These are phyloP conservation scores for Brassica incana DNA, from an alignment of 345 rosid genomes.

Conservation along the genomic window DNA sequence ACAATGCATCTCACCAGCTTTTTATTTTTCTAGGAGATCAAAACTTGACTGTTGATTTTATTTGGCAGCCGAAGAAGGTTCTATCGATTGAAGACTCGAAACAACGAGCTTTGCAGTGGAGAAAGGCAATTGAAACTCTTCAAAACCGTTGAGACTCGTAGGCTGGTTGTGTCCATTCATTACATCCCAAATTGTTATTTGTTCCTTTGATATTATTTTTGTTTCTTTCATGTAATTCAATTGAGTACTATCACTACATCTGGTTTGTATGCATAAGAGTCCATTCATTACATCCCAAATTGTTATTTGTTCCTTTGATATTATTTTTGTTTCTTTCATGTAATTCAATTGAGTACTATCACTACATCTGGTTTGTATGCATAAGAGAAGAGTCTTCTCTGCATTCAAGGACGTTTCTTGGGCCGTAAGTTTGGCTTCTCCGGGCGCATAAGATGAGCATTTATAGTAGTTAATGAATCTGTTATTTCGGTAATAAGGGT, in stretches of 20 bases:
- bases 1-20: not conserved
- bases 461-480: not conserved
- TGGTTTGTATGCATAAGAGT: conserved; percentile 15
- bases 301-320: not conserved
- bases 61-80: conserved; percentile 88
- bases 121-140: conserved; percentile 87
- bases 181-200: not conserved
- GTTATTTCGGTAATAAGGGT: not conserved
- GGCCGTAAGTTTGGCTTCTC: not conserved
- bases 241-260: conserved; percentile 3
- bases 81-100: conserved; percentile 81
- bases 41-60: not conserved
- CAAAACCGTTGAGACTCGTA: conserved; percentile 55
- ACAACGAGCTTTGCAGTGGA: conserved; percentile 93
- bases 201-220: not conserved
- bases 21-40: not conserved
- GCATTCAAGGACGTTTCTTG: conserved; percentile 18
- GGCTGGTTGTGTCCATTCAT: conserved; percentile 20
- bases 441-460: not conserved
- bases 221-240: not conserved
- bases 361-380: conserved; percentile 8
- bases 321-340: not conserved
- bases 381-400: conserved; percentile 27
- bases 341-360: conserved; percentile 13
- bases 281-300: conserved; percentile 5